phyloP scores from a whole-genome alignment of 768 basidiomycete species.

The Postia placenta region DNA sequence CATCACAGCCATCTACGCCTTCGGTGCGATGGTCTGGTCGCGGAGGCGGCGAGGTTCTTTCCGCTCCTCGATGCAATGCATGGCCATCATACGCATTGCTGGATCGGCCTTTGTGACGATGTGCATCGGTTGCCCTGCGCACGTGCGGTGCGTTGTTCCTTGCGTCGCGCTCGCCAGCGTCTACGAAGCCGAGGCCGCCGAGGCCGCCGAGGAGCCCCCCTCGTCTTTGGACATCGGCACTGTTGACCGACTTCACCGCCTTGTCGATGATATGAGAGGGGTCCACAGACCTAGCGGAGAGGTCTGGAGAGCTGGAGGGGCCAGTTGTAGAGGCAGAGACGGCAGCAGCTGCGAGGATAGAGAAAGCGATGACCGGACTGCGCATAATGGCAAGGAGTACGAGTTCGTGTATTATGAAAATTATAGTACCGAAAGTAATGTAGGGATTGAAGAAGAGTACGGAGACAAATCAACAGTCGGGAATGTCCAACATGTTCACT shows the following conservation, averaged over 20 bases:
- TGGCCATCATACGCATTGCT: neutral
- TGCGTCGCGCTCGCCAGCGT: neutral
- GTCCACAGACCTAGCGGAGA: neutral
- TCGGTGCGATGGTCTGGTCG: neutral
- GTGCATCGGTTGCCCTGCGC: neutral
- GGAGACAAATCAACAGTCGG: no score
- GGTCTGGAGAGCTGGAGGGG: neutral
- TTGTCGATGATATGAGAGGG: no score
- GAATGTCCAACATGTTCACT: neutral
- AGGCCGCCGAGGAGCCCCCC: neutral
- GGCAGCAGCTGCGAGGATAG: slow-evolving; percentile 17
- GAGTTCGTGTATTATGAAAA: no score
- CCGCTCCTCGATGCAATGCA: neutral
- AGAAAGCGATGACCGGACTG: slow-evolving; percentile 17
- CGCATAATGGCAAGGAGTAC: slow-evolving; percentile 11
- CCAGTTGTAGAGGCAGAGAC: slow-evolving; percentile 4
- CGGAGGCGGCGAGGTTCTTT: neutral
- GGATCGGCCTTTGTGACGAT: neutral
- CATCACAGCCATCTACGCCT: neutral
- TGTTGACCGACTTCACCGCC: no score
- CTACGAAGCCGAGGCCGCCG: neutral
- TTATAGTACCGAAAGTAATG: no score
- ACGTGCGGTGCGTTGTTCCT: neutral
- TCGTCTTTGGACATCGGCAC: neutral
- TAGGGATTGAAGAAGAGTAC: no score